phyloP scores from a whole-genome alignment of 2,329 filamentous ascomycete species.

The Pseudocercospora ulei region DNA sequence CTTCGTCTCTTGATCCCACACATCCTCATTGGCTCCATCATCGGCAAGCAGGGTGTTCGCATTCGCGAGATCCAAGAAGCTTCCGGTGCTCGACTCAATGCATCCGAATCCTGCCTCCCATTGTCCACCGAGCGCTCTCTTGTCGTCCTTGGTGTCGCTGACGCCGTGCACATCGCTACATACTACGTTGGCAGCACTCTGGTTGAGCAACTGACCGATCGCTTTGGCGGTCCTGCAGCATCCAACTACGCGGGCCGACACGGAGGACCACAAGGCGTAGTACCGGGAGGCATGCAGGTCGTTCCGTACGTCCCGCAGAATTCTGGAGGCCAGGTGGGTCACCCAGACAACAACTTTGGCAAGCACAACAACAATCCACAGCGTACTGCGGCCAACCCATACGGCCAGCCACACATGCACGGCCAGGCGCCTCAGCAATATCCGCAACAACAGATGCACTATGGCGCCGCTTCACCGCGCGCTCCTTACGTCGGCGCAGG shows the following conservation, averaged over 20 bases:
- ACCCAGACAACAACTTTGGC: slow-evolving; percentile 68
- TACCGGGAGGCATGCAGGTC: slow-evolving; percentile 96
- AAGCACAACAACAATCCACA: slow-evolving; percentile 63
- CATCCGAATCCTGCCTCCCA: slow-evolving; percentile 87
- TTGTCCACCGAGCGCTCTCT: slow-evolving; percentile 95
- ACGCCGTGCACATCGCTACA: slow-evolving; percentile 96
- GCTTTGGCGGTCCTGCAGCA: slow-evolving; percentile 87
- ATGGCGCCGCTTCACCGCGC: slow-evolving; percentile 61
- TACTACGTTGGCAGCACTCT: slow-evolving; percentile 99
- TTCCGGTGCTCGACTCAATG: slow-evolving; percentile 90
- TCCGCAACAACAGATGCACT: slow-evolving; percentile 61
- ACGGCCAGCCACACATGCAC: slow-evolving; percentile 57
- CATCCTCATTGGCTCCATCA: slow-evolving; percentile 95
- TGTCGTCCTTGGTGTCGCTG: slow-evolving; percentile 92
- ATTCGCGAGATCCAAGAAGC: slow-evolving; percentile 98
- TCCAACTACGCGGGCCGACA: slow-evolving; percentile 97
- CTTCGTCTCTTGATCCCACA: slow-evolving; percentile 91
- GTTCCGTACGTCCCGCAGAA: slow-evolving; percentile 96
- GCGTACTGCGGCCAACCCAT: slow-evolving; percentile 49
- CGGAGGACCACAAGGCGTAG: slow-evolving; percentile 82
- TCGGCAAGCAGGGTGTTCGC: slow-evolving; percentile 88
- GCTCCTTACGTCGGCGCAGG: slow-evolving; percentile 68
- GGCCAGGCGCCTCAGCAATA: slow-evolving; percentile 46
- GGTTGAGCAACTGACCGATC: slow-evolving; percentile 90
- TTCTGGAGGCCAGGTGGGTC: slow-evolving; percentile 82